phyloP scores from a whole-genome alignment of 257 asterid genomes.

The Forsythia suspensa region DNA sequence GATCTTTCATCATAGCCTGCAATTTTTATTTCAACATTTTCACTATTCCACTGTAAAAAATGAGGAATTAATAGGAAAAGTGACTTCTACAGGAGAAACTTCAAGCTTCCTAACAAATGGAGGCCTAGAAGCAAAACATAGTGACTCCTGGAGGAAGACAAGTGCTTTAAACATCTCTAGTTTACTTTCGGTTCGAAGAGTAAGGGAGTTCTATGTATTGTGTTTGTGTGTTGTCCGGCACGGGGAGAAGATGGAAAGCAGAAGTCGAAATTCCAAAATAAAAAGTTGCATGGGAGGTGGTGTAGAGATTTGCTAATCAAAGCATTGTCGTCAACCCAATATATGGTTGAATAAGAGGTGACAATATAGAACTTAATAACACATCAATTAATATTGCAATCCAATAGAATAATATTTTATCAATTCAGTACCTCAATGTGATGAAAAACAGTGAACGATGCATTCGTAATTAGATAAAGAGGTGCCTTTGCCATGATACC shows the following conservation, averaged over 20 bases:
- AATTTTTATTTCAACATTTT: constrained; percentile 9
- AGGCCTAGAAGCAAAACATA: neutral
- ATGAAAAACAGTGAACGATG: too few species aligned
- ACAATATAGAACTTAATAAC: too few species aligned
- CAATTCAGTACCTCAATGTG: neutral
- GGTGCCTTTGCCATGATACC: too few species aligned
- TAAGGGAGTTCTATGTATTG: neutral
- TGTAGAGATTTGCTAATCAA: neutral
- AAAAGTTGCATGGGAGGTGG: neutral
- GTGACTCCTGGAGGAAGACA: neutral
- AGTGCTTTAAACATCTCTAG: neutral
- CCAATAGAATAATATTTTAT: neutral
- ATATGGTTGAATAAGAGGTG: neutral
- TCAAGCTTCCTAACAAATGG: neutral
- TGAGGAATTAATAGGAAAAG: neutral
- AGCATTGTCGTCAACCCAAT: neutral
- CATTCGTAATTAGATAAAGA: too few species aligned
- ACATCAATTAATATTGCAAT: neutral
- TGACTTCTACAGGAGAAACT: neutral
- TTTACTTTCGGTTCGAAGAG: too few species aligned
- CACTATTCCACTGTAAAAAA: neutral
- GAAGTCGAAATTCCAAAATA: too few species aligned
- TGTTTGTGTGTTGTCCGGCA: neutral
- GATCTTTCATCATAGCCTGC: constrained; percentile 97
- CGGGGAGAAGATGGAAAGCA: neutral